Conservation (phyloP, 306 rosid genomes). For the Aeschynomene evenia region DNA sequence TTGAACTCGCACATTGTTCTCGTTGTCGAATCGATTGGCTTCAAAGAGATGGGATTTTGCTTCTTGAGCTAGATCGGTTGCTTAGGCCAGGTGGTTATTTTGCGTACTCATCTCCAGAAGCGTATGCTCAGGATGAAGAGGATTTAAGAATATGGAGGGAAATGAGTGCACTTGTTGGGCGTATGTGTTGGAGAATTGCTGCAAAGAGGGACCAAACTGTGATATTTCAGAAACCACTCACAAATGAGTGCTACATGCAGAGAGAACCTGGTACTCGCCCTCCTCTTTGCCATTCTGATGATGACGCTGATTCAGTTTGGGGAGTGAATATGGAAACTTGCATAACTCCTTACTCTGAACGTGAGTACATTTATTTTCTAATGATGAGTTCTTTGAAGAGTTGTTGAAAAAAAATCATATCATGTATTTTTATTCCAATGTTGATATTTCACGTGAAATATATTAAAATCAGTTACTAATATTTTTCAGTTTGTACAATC, state of each 20-base stretch:
- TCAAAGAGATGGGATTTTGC: constrained; percentile 45
- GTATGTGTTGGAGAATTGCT: constrained; percentile 44
- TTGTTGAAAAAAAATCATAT: too few relatives aligned
- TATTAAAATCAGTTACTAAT: too few relatives aligned
- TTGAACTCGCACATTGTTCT: constrained; percentile 47
- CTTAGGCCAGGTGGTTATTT: constrained; percentile 47
- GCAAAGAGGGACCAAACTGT: constrained; percentile 43
- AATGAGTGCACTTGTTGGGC: constrained; percentile 44
- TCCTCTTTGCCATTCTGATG: constrained; percentile 44
- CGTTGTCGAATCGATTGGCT: constrained; percentile 45
- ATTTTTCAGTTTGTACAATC: too few relatives aligned
- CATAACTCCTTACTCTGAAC: constrained; percentile 41
- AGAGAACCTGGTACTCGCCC: constrained; percentile 41
- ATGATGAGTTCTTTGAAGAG: not conserved
- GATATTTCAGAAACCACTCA: constrained; percentile 43
- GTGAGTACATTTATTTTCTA: constrained; percentile 34
- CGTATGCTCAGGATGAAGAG: constrained; percentile 49
- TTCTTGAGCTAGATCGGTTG: constrained; percentile 44
- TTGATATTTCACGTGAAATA: too few relatives aligned
- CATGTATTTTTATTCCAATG: too few relatives aligned
- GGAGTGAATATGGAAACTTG: constrained; percentile 47
- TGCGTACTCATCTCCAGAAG: constrained; percentile 48
- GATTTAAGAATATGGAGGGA: constrained; percentile 45
- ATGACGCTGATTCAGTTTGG: constrained; percentile 40
- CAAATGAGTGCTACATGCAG: constrained; percentile 45